These are phyloP conservation scores for Knufia fluminis DNA, from an alignment of 2,329 filamentous ascomycete genomes.

Conservation along the genomic window DNA sequence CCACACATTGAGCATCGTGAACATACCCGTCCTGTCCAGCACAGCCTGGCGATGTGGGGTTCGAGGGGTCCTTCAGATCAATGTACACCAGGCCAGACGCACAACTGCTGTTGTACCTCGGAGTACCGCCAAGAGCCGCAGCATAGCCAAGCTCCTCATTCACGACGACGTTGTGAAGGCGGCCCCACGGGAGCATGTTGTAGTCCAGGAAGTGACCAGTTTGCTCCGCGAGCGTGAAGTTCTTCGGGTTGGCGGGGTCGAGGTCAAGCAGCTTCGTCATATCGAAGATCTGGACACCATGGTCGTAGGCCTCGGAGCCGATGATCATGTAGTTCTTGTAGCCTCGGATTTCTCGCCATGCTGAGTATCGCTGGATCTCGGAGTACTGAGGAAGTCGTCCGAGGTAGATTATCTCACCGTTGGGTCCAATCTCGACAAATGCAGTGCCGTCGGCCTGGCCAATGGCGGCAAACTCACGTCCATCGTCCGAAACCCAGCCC, in stretches of 20 bases:
- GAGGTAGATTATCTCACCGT: constrained; percentile 39
- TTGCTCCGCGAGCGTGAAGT: constrained; percentile 37
- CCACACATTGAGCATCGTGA: constrained; percentile 52
- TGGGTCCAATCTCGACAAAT: constrained; percentile 40
- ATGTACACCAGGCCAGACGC: constrained; percentile 53
- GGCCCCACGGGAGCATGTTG: constrained; percentile 40
- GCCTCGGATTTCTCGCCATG: constrained; percentile 32
- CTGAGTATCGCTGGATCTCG: no score
- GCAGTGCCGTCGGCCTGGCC: constrained; percentile 44
- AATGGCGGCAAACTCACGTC: constrained; percentile 43
- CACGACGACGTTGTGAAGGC: constrained; percentile 46
- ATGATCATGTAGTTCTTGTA: constrained; percentile 35
- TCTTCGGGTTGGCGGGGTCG: constrained; percentile 34
- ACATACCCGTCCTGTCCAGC: constrained; percentile 49
- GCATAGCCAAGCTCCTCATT: constrained; percentile 42
- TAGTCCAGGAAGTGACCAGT: constrained; percentile 33
- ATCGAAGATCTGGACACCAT: constrained; percentile 56
- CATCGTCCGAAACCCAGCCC: constrained; percentile 42
- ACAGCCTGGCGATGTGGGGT: constrained; percentile 47
- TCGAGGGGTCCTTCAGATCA: constrained; percentile 45
- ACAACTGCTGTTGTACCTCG: constrained; percentile 38
- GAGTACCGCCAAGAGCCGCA: constrained; percentile 37
- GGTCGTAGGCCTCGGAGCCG: constrained; percentile 38
- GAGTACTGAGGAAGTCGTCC: constrained; percentile 39
- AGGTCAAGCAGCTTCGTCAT: constrained; percentile 48